Evolutionary conservation across 1,284 basidiomycete species (phyloP), one percentile per base, ranked within the genome.

Genomic region (Dichomitus squalens): DNA sequence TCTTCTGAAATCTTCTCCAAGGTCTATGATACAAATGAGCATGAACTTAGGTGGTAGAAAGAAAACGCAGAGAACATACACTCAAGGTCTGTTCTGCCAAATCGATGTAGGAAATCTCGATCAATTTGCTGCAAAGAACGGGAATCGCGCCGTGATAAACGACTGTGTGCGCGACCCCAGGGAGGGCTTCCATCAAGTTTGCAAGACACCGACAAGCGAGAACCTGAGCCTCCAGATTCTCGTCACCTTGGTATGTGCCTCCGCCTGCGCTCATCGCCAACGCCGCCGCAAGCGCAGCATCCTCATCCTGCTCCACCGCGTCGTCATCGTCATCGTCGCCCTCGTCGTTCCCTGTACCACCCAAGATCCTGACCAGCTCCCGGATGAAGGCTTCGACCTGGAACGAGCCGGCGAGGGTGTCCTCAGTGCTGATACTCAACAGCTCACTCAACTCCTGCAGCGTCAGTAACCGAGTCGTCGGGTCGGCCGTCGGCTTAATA

Each of bases 1-100:
- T 97, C 96, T 71, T 95, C 93, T 1, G 95, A 96, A 43, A 98
- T 95, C 77, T 98, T 98, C 76, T 97, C 95, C 77, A 98, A 81
- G 0, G 95, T 98, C 95, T 96, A 69, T 46, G 58, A 55, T 64
- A 65, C 57, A 66, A 67, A 57, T 56, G 62, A 64, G 65, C 71
- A 63, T 25, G 20, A 31, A 44, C 39, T 9, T 25, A 29, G 35
- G 31, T 44, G 27, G n/a, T 41, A 47, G 25, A 52, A 43, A 55
- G 40, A 33, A 18, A 41, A 55, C 46, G 53, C 60, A 58, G 25
- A 41, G 38, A 31, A 86, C 95, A 79, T 78, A 96, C 95, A 70
- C 93, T 95, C 60, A 98, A 76, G 6, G 95, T 96, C 75, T 98
- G 96, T 72, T 98, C 96, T 7, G 96, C 95, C 48, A 98, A 81